Conservation (phyloP, 306 rosid genomes). For the Psophocarpus tetragonolobus region DNA sequence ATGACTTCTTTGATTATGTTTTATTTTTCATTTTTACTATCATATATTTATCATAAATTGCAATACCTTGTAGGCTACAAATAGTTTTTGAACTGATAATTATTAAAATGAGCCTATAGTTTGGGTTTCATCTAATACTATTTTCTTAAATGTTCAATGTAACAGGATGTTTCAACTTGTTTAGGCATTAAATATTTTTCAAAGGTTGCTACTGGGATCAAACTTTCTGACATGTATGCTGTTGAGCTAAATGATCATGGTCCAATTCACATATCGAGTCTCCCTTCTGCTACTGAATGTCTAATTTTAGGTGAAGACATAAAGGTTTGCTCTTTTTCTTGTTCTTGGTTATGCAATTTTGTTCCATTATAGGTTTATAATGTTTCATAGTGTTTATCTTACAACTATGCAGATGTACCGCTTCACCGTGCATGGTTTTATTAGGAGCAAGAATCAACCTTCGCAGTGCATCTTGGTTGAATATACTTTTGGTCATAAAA, state of each 20-base stretch:
- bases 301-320: conserved; percentile 44
- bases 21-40: background rate
- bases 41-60: background rate
- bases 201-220: conserved; percentile 53
- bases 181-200: conserved; percentile 58
- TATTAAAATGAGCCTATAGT: background rate
- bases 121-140: conserved; percentile 14
- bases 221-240: conserved; percentile 70
- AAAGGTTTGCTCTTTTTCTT: conserved; percentile 59
- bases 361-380: conserved; percentile 12
- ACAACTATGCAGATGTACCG: conserved; percentile 57
- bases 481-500: conserved; percentile 73
- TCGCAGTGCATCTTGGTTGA: conserved; percentile 55
- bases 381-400: conserved; percentile 29
- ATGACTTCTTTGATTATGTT: conserved; percentile 10
- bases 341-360: conserved; percentile 17
- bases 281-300: conserved; percentile 45
- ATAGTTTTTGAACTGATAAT: conserved; percentile 14
- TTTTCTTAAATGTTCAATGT: conserved; percentile 33
- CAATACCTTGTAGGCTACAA: background rate
- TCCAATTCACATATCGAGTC: conserved; percentile 47
- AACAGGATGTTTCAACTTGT: conserved; percentile 69
- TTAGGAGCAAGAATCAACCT: conserved; percentile 58
- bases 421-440: conserved; percentile 71
- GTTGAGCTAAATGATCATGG: conserved; percentile 55